A percentile compares a stretch with the other conserved stretches of the same genome.
These are phyloP conservation scores for Fusarium xylarioides DNA, from an alignment of 2,329 filamentous ascomycete genomes.

Conservation along the genomic window DNA sequence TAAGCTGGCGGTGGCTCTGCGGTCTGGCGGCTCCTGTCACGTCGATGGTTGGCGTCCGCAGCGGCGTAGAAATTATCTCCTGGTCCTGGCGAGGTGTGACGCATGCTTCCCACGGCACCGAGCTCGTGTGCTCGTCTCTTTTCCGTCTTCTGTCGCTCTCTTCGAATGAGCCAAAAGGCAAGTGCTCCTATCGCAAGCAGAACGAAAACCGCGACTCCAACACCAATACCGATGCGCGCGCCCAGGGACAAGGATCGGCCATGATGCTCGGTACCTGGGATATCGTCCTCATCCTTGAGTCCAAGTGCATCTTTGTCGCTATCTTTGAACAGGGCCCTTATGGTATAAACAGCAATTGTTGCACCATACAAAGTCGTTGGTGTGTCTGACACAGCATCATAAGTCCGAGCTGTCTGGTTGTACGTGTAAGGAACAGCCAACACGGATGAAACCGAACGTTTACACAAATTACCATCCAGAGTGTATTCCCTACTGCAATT, in stretches of 20 bases:
- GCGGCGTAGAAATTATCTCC: slow-evolving; percentile 29
- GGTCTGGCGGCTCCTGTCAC: slow-evolving; percentile 17
- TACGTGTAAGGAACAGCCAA: slow-evolving; percentile 51
- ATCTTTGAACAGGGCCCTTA: slow-evolving; percentile 51
- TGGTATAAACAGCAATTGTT: slow-evolving; percentile 50
- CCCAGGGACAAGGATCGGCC: slow-evolving; percentile 40
- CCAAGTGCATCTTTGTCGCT: slow-evolving; percentile 48
- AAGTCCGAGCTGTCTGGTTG: slow-evolving; percentile 48
- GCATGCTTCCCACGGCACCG: slow-evolving; percentile 32
- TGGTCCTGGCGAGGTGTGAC: slow-evolving; percentile 6
- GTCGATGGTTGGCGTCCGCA: slow-evolving; percentile 25
- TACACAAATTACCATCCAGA: slow-evolving; percentile 47
- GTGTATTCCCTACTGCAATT: slow-evolving; percentile 46
- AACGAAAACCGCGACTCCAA: slow-evolving; percentile 45
- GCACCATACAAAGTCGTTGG: slow-evolving; percentile 51
- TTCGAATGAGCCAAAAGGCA: slow-evolving; percentile 41
- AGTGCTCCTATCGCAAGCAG: slow-evolving; percentile 42
- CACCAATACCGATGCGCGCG: slow-evolving; percentile 49
- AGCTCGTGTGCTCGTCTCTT: slow-evolving; percentile 40
- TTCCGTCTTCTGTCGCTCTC: slow-evolving; percentile 27
- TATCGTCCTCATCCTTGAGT: slow-evolving; percentile 47
- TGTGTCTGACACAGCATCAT: slow-evolving; percentile 47
- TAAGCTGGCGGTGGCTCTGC: slow-evolving; percentile 47
- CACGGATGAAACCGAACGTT: slow-evolving; percentile 48
- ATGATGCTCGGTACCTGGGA: slow-evolving; percentile 31